phyloP scores from a whole-genome alignment of 108 stramenopile species.

The Mayamaea pseudoterrestris region DNA sequence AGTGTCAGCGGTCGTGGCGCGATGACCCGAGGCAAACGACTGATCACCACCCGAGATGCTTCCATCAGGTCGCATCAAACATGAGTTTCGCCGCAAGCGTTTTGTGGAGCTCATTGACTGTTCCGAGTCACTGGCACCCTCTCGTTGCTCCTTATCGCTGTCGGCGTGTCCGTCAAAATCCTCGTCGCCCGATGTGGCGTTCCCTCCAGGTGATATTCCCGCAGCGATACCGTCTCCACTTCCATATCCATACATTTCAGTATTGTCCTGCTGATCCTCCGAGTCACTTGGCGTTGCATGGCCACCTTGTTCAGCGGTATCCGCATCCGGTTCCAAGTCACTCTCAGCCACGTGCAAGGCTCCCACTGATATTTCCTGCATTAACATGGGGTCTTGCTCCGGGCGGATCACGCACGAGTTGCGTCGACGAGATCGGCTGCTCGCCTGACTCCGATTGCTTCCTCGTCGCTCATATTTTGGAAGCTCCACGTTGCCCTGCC shows the following conservation, averaged over 20 bases:
- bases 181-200: no score
- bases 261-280: no score
- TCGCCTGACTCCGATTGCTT: background rate
- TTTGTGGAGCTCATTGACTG: background rate
- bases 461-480: background rate
- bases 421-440: slow-evolving; percentile 1
- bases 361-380: background rate
- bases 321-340: background rate
- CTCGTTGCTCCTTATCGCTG: no score
- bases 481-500: background rate
- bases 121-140: background rate
- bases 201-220: no score
- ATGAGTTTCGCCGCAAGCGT: background rate
- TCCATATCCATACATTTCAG: no score
- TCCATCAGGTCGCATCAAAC: background rate
- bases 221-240: no score
- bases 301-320: background rate
- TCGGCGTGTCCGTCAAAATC: no score
- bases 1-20: background rate
- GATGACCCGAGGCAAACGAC: background rate
- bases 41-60: background rate
- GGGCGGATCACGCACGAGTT: slow-evolving; percentile 1
- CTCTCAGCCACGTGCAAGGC: background rate
- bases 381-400: background rate
- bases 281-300: no score